These are phyloP conservation scores for Apiospora marii DNA, from an alignment of 2,329 filamentous ascomycete genomes.

Conservation along the genomic window DNA sequence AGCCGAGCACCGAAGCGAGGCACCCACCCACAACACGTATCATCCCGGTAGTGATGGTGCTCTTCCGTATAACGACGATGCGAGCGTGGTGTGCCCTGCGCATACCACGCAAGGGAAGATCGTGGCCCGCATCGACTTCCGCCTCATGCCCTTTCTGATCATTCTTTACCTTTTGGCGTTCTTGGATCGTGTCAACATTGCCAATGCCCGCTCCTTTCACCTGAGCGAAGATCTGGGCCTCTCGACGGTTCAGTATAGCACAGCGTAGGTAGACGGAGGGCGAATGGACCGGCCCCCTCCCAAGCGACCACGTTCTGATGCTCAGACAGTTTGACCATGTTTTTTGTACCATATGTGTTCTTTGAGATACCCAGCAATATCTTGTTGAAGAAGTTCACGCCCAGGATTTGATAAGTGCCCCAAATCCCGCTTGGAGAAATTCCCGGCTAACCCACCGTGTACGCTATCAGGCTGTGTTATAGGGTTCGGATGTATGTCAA, in stretches of 20 bases:
- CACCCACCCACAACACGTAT: conserved; percentile 38
- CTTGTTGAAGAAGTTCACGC: conserved; percentile 66
- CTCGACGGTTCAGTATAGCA: conserved; percentile 71
- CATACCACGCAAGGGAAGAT: conserved; percentile 70
- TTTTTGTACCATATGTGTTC: conserved; percentile 81
- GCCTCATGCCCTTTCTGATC: conserved; percentile 75
- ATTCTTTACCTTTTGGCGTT: conserved; percentile 58
- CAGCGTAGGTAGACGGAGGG: conserved; percentile 44
- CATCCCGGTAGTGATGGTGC: conserved; percentile 37
- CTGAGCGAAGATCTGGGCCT: conserved; percentile 70
- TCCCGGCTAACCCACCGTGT: conserved; percentile 19
- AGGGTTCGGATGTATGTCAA: conserved; percentile 77
- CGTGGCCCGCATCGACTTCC: conserved; percentile 74
- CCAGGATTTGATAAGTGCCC: conserved; percentile 40
- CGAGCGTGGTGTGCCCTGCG: conserved; percentile 51
- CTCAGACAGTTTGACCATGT: conserved; percentile 69
- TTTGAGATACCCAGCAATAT: conserved; percentile 79
- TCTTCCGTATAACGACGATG: conserved; percentile 8
- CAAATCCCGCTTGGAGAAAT: conserved; percentile 65
- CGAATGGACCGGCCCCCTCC: background rate
- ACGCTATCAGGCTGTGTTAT: conserved; percentile 83
- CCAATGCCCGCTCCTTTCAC: conserved; percentile 75
- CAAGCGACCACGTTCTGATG: conserved; percentile 26
- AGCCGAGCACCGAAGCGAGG: conserved; percentile 33
- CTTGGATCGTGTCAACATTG: conserved; percentile 76